phyloP scores from a whole-genome alignment of 2,329 filamentous ascomycete species.

The Ustilaginoidea virens region DNA sequence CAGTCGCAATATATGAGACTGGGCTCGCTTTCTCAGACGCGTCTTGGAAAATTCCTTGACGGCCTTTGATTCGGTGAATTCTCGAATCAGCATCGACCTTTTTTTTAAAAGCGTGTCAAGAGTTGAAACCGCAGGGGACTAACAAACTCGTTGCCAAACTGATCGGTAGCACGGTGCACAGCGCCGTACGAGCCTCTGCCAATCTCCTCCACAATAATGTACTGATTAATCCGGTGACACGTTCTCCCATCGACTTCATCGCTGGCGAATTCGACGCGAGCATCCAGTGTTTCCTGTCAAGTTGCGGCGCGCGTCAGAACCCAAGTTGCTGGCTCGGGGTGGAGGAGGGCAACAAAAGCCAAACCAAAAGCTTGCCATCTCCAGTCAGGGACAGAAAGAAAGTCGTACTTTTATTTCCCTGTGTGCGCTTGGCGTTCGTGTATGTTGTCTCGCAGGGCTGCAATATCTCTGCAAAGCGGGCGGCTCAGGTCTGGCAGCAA shows the following conservation, averaged over 20 bases:
- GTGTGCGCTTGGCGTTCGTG: constrained; percentile 39
- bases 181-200: constrained; percentile 92
- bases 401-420: constrained; percentile 40
- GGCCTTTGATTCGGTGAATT: constrained; percentile 41
- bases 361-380: not conserved
- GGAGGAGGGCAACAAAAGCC: constrained; percentile 4
- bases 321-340: too few relatives aligned
- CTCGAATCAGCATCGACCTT: not conserved
- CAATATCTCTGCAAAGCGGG: constrained; percentile 24
- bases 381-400: not conserved
- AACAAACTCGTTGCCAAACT: constrained; percentile 88
- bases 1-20: constrained; percentile 65
- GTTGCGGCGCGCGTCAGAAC: too few relatives aligned
- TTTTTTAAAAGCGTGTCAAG: not conserved
- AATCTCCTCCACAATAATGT: constrained; percentile 86
- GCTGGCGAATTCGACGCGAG: constrained; percentile 70
- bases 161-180: constrained; percentile 79
- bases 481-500: constrained; percentile 25
- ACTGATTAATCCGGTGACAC: constrained; percentile 87
- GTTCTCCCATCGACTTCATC: constrained; percentile 69
- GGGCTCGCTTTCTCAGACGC: constrained; percentile 72
- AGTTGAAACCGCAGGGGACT: constrained; percentile 17
- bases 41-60: constrained; percentile 97
- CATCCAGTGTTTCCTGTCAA: constrained; percentile 77
- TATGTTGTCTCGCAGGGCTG: constrained; percentile 42